Evolutionary conservation across 176 grass and related monocot genomes (phyloP), one percentile per base, ranked within the genome.

Genomic region (Alloteropsis semialata): DNA sequence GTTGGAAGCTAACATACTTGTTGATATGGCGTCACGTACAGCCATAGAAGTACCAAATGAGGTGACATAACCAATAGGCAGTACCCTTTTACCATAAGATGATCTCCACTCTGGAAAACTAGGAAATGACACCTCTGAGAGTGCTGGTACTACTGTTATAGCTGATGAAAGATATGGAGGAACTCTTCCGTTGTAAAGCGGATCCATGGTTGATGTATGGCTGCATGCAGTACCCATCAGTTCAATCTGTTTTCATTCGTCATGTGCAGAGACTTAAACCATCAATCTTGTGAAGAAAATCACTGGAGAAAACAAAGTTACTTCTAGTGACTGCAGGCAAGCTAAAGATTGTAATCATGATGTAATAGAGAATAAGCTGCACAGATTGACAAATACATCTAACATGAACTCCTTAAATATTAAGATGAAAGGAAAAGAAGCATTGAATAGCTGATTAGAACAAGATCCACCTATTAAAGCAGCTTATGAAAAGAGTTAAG

Each of bases 201-300:
- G 34, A 72, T 76, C 71, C 88, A 89, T 85, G 24, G 46, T 45
- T 77, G 81, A 63, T 85, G 77, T 76, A 69, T 33, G 72, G 21
- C 78, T 11, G 24, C 45, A 75, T 72, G 44, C 27, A 64, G 65
- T 76, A 29, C 70, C 54, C 36, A 58, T 80, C 54, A 65, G 54
- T 43, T 69, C 34, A 77, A 25, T 77, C 78, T 81, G 79, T 36
- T 70, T 79, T 74, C 18, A 65, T 55, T 17, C 2, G 0, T 30
- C 29, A 78, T 71, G 11, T 71, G 43, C 38, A 50, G 65, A 37
- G 30, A 65, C 16, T 59, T 56, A 77, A 64, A 69, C 3, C 1
- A 80, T 84, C 59, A 66, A 80, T 42, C n/a, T 24, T 84, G 68
- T 37, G 34, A 83, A 56, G 13, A 29, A 61, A 70, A 82, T 16